Base-by-base conservation (phyloP, 2,329 filamentous ascomycete genomes). In the Claviceps fusiformis region DNA sequence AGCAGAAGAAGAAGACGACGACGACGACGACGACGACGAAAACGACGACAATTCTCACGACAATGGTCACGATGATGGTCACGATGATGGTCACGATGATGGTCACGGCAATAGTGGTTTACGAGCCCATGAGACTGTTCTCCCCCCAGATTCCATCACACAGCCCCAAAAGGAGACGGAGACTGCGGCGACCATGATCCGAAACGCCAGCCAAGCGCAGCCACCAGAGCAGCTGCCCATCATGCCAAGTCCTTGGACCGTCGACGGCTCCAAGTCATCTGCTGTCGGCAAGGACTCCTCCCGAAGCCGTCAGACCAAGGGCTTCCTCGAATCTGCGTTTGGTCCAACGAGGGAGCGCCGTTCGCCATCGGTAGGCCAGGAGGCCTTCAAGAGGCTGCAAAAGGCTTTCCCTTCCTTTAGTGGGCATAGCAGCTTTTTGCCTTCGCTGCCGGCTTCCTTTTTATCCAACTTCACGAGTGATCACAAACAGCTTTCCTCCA, bases 311-410 rank as follows among this genome's bases (percentile, higher is more conserved):
- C 61, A 64, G 35, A 63, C 65, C 19, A 64, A 64, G 24, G 62
- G 66, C 11, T 58, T 67, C 10, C 65, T 81, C 35, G 70, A 73
- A 11, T 67, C 69, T 4, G 75, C 77, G 2, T 75, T 81, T 54
- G 68, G 70, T n/a, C 69, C 71, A 19, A 69, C 67, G 9, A 71
- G 77, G 52, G 72, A 73, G 48, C 68, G 71, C 13, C 71, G 81
- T 24, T 78, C 81, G 19, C 72, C 74, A 17, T 83, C 81, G 2
- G 73, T 74, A 3, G 76, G 81, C 15, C 73, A 78, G 39, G 80
- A 83, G 54, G 76, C 79, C 5, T 63, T 84, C 31, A 81, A 75
- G 63, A 77, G 73, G 59, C 64, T 84, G 47, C 78, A 77, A 47
- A 80, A 77, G 57, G 79, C 75, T 0, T 64, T 83, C 9, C 79